Percentiles rank a stretch among this genome's conserved stretches.
These are phyloP conservation scores for Paspalum vaginatum DNA, from an alignment of 176 grass and related monocot species.

Conservation along the genomic window DNA sequence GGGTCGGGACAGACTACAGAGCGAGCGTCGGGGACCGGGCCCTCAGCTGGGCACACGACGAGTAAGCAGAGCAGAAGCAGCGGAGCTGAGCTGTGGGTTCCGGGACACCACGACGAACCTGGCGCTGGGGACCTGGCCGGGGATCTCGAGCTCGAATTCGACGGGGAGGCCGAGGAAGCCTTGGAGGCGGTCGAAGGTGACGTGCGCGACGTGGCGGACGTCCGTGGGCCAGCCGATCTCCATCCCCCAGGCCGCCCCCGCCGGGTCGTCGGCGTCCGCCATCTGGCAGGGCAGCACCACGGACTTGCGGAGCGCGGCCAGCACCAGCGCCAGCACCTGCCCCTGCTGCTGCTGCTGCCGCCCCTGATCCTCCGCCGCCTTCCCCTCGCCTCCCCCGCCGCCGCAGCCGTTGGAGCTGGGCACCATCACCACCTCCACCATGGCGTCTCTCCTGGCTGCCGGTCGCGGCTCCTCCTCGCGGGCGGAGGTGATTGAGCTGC, in stretches of 20 bases:
- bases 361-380: constrained; percentile 46
- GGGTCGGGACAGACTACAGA: neutral
- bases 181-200: constrained; percentile 94
- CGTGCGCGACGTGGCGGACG: constrained; percentile 91
- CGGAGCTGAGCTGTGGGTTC: too few species aligned
- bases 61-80: neutral
- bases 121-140: constrained; percentile 76
- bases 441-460: neutral
- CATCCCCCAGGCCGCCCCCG: constrained; percentile 49
- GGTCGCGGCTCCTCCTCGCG: neutral
- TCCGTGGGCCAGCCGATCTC: constrained; percentile 90
- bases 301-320: constrained; percentile 64
- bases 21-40: neutral
- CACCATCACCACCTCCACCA: constrained; percentile 51
- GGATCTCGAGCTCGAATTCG: constrained; percentile 86
- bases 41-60: neutral
- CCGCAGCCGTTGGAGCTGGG: constrained; percentile 37
- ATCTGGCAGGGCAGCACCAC: constrained; percentile 68
- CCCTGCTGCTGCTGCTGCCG: constrained; percentile 53
- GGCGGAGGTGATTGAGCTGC: neutral
- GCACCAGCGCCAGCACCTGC: constrained; percentile 54
- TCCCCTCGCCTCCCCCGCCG: neutral
- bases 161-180: constrained; percentile 94
- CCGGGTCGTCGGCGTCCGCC: constrained; percentile 37
- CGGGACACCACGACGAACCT: constrained; percentile 37